Evolutionary conservation across 169 alveolate species (phyloP).

Genomic region (Blepharisma undulans): DNA sequence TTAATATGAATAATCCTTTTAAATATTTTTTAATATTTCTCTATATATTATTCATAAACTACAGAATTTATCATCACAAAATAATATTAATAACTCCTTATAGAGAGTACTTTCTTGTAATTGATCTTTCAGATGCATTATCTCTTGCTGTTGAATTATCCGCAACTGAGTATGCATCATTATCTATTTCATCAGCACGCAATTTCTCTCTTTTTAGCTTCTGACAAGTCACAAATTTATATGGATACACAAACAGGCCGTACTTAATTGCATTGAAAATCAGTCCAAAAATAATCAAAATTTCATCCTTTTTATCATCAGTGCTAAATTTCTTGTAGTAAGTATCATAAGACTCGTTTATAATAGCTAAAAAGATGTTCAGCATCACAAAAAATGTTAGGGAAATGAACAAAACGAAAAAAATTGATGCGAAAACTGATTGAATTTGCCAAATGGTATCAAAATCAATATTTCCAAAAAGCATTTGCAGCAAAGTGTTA

Average conservation of each 20-base stretch:
- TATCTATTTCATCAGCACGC: neutral
- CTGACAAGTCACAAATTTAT: neutral
- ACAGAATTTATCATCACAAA: neutral
- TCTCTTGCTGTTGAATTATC: neutral
- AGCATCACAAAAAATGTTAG: slow-evolving; percentile 19
- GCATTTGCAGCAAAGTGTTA: neutral
- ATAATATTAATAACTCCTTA: neutral
- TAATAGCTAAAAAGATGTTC: slow-evolving; percentile 37
- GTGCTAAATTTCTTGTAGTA: neutral
- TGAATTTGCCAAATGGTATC: neutral
- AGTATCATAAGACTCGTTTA: slow-evolving; percentile 38
- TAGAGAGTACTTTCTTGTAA: neutral
- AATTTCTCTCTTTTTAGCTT: neutral
- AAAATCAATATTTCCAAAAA: slow-evolving; percentile 24
- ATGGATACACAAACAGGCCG: neutral
- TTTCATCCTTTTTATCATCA: slow-evolving; percentile 7
- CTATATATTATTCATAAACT: neutral
- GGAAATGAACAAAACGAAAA: slow-evolving; percentile 25
- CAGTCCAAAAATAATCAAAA: slow-evolving; percentile 12
- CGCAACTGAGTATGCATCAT: neutral
- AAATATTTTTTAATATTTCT: too few species aligned
- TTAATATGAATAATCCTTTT: neutral
- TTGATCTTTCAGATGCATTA: neutral
- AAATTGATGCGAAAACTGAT: slow-evolving; percentile 27
- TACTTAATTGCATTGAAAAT: slow-evolving; percentile 1